Evolutionary conservation across 164 flowering plant genomes (phyloP), one percentile per base, ranked within the genome.

Genomic region (Taxillus chinensis): DNA sequence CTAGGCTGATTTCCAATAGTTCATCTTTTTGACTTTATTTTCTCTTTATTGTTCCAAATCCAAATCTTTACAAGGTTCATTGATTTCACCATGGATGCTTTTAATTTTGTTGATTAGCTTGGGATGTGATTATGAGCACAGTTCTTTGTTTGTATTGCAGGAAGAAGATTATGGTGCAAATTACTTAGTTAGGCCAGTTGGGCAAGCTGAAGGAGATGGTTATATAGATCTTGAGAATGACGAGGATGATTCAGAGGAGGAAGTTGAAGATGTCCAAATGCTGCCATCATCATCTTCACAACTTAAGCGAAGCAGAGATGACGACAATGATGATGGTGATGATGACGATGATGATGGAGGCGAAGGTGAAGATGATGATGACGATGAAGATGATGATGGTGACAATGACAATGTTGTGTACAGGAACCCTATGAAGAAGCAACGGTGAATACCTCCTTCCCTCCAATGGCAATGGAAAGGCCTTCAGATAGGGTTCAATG

Each of bases 121-220:
- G 56, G 46, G 46, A 43, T 43, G 10, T 43, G 46, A 43, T 6
- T 43, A 6, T 43, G 46, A 9, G 46, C 10, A 48, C 13, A 8
- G 51, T 11, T 48, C 9, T 17, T 15, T 7, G 37, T 9, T 17
- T 17, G n/a, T 13, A 11, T 78, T 62, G 65, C 79, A 80, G 85
- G 83, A 91, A 12, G 93, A 86, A 64, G 95, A 86, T 59, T 50
- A 59, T 72, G 91, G 73, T 17, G 69, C 71, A 13, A 90, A 87
- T 10, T 85, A 79, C 74, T 62, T 83, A 61, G 83, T 89, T 61
- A 90, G 79, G 57, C 92, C 88, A 3, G 85, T 85, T 45, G 82
- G 55, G 42, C 85, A 76, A 55, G 74, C 52, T 16, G 83, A 73
- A 64, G 82, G 70, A 4, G 84, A 69, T 40, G 72, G 77, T 76